A percentile compares a stretch with the other conserved stretches of the same genome.
Conservation (phyloP, 192 early-diverging fungal species). For the Geosiphon pyriformis region DNA sequence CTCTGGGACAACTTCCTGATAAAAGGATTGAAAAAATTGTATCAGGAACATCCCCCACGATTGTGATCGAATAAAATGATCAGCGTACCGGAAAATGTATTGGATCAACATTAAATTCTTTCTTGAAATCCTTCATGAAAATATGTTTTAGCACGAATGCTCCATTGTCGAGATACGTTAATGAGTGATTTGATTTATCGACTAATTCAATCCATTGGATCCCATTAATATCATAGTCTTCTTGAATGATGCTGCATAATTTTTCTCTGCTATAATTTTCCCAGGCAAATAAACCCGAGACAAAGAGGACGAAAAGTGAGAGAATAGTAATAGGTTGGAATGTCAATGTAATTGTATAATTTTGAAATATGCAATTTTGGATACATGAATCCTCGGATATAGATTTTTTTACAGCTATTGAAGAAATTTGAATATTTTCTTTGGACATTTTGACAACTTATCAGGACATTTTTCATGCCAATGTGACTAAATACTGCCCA, state of each 20-base stretch:
- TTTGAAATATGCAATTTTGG: not conserved
- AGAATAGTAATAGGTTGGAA: not conserved
- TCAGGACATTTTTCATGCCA: no score
- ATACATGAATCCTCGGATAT: no score
- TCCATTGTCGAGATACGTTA: slow-evolving; percentile 1
- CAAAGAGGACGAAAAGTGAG: not conserved
- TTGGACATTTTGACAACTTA: no score
- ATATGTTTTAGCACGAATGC: slow-evolving; percentile 21
- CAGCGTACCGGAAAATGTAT: slow-evolving; percentile 10
- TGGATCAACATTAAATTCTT: slow-evolving; percentile 17
- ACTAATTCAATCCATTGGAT: slow-evolving; percentile 2
- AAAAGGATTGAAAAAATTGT: not conserved
- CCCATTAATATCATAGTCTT: not conserved
- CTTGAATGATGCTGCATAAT: not conserved
- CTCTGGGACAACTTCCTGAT: not conserved
- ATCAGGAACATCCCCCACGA: not conserved
- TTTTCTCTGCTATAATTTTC: not conserved
- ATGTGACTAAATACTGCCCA: no score
- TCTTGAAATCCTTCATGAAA: slow-evolving; percentile 17
- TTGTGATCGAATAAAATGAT: not conserved
- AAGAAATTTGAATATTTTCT: no score
- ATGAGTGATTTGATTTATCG: not conserved
- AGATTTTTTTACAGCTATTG: no score
- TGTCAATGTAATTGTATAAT: not conserved
- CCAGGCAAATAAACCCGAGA: not conserved